Percentiles rank a stretch among this genome's conserved stretches.
phyloP scores from a whole-genome alignment of 768 basidiomycete species.

The Amanita exitialis region DNA sequence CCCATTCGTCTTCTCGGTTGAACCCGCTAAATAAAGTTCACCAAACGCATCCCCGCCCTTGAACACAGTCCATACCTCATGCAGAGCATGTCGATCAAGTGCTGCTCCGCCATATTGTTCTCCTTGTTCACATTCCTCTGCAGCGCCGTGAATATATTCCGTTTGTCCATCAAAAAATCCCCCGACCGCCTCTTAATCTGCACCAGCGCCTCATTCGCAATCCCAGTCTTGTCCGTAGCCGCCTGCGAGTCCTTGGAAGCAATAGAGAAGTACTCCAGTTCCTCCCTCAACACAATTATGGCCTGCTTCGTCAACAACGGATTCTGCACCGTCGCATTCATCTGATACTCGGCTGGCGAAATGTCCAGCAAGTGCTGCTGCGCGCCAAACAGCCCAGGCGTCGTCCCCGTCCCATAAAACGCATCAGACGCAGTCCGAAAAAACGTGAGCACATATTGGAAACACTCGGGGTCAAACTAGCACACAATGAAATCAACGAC shows the following conservation, averaged over 20 bases:
- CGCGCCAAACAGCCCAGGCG: conserved; percentile 66
- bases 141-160: conserved; percentile 92
- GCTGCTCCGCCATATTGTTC: conserved; percentile 98
- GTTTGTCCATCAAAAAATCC: conserved; percentile 76
- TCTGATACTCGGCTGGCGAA: conserved; percentile 43
- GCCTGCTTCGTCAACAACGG: conserved; percentile 93
- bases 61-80: conserved; percentile 69
- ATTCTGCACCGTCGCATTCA: conserved; percentile 62
- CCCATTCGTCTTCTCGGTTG: conserved; percentile 96
- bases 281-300: conserved; percentile 96
- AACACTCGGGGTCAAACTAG: conserved; percentile 96
- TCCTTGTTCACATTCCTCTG: conserved; percentile 99
- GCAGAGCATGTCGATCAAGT: conserved; percentile 99
- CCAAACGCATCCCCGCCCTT: not conserved
- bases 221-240: conserved; percentile 65
- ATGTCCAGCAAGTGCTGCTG: conserved; percentile 75
- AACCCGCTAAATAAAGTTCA: conserved; percentile 60
- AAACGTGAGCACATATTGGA: conserved; percentile 88
- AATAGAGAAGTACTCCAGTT: conserved; percentile 97
- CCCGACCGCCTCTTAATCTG: conserved; percentile 84
- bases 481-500: not conserved
- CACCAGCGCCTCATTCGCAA: conserved; percentile 68
- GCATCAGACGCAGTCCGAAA: conserved; percentile 80
- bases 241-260: conserved; percentile 61
- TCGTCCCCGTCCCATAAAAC: conserved; percentile 80